Evolutionary conservation across 1,139 yeast species (phyloP), one percentile per base, ranked within the genome.

Genomic region (Zygosaccharomyces pseudobailii): DNA sequence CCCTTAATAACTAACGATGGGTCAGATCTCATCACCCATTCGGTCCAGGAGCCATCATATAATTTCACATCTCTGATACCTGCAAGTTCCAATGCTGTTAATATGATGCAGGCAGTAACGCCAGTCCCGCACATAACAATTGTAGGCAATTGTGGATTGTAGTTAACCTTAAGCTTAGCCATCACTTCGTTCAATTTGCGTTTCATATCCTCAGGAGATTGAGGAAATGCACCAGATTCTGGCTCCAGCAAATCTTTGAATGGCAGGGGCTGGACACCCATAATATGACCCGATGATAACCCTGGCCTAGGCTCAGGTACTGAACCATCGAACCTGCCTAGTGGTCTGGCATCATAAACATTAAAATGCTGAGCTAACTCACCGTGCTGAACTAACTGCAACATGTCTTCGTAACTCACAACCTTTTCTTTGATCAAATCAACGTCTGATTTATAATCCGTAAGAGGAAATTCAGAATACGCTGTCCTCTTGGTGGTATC

Each of bases 41-140:
- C 75, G 7, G 96, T 86, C 98, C 97, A 92, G 45, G 94, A 83
- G 4, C 98, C 98, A 61, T 92, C 98, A 59, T 90, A 92, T 6
- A 92, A 84, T 45, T 80, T 77, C 19, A 88, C 73, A 20, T 70
- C 61, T 30, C 71, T 66, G 24, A 72, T 60, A 0, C 82, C 83
- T 1, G 84, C 79, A 21, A 78, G 71, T 44, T 82, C 80, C 36
- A 87, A 69, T 3, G 87, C 94, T 22, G 82, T 73, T 65, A 85
- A 84, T 48, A 90, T 72, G 36, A 90, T 80, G 53, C 90, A 87
- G 0, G 96, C 97, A 20, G 96, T 84, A 39, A 90, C 97, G 42
- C 97, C 97, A 1, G 96, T 84, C 21, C 97, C 98, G 65, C 98
- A 92, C 87, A 86, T 80, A 38, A 84, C 87, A 47, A 92, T 80